Conservation (phyloP, 768 basidiomycete genomes). For the Dentipellis fragilis region DNA sequence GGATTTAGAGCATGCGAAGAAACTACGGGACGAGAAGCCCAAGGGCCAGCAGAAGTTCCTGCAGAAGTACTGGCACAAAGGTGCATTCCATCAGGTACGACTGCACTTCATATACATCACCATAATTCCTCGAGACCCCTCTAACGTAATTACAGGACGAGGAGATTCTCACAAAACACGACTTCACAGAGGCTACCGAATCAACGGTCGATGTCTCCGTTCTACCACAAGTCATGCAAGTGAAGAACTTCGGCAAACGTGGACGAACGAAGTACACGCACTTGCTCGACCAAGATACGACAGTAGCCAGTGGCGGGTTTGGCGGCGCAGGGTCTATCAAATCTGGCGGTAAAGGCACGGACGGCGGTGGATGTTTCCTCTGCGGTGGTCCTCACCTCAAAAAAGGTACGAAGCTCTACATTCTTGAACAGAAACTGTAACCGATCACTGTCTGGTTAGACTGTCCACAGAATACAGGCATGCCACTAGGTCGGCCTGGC, state of each 20-base stretch:
- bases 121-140: neutral
- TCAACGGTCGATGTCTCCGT: constrained; percentile 81
- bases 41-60: constrained; percentile 88
- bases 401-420: constrained; percentile 45
- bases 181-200: constrained; percentile 85
- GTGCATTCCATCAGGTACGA: constrained; percentile 91
- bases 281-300: constrained; percentile 90
- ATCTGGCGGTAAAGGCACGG: constrained; percentile 42
- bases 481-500: constrained; percentile 17
- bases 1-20: constrained; percentile 79
- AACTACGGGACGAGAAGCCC: constrained; percentile 77
- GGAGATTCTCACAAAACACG: constrained; percentile 73
- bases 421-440: neutral
- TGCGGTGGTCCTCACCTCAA: constrained; percentile 94
- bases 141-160: constrained; percentile 49
- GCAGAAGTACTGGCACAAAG: constrained; percentile 99
- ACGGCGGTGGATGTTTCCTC: constrained; percentile 73
- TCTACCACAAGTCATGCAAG: constrained; percentile 95
- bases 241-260: constrained; percentile 88
- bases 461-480: constrained; percentile 25
- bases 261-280: constrained; percentile 95
- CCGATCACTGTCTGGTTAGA: constrained; percentile 15
- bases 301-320: constrained; percentile 49
- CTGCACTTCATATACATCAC: neutral
- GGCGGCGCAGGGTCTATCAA: constrained; percentile 48